These are phyloP conservation scores for Xylariaceae sp. DNA, from an alignment of 2,329 filamentous ascomycete genomes.

Conservation along the genomic window DNA sequence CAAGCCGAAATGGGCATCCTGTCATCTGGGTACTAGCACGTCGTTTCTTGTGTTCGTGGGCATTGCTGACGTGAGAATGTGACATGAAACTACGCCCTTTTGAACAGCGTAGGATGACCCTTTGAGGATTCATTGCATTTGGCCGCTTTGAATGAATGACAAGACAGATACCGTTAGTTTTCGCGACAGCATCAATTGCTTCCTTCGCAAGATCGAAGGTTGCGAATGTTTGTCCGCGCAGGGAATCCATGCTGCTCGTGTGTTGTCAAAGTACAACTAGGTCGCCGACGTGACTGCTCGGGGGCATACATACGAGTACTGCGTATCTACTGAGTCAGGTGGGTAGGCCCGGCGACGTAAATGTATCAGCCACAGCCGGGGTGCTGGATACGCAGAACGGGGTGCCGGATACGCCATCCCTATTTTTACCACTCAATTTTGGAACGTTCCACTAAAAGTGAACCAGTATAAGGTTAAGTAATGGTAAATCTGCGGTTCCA, in stretches of 20 bases:
- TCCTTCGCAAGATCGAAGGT: neutral
- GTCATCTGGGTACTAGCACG: neutral
- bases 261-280: too few relatives aligned
- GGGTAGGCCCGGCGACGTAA: too few relatives aligned
- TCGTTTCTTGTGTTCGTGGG: neutral
- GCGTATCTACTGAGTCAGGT: too few relatives aligned
- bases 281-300: too few relatives aligned
- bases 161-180: neutral
- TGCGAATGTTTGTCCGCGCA: neutral
- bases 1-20: neutral
- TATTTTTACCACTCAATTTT: too few relatives aligned
- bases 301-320: too few relatives aligned
- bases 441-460: too few relatives aligned
- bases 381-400: too few relatives aligned
- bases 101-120: neutral
- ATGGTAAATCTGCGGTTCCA: too few relatives aligned
- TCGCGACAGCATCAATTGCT: neutral
- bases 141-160: neutral
- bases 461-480: too few relatives aligned
- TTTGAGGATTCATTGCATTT: neutral
- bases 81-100: neutral
- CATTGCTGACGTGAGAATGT: neutral
- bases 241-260: neutral
- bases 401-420: too few relatives aligned
- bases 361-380: too few relatives aligned